Percentiles rank a stretch among this genome's conserved stretches.
phyloP scores from a whole-genome alignment of 1,284 basidiomycete genomes.

The Sporisorium iseilematis-ciliati region DNA sequence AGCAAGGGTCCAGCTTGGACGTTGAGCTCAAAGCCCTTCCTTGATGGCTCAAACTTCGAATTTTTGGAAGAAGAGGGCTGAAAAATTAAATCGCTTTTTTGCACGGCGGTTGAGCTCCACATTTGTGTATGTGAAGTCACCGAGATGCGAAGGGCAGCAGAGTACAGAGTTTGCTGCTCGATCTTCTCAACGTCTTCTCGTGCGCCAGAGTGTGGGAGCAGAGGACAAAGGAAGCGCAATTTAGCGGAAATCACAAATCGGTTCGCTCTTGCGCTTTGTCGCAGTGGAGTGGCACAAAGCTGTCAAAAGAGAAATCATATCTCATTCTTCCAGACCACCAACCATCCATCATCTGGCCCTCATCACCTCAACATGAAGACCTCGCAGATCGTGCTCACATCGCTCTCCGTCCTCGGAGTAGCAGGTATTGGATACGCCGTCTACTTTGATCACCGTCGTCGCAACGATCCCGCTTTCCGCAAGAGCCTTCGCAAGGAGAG shows the following conservation, averaged over 20 bases:
- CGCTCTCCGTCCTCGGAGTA: constrained; percentile 54
- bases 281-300: neutral
- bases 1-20: constrained; percentile 12
- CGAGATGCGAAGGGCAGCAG: constrained; percentile 1
- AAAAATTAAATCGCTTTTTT: constrained; percentile 1
- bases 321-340: neutral
- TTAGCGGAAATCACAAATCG: constrained; percentile 2
- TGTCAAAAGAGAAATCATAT: neutral
- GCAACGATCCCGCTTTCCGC: constrained; percentile 88
- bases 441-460: constrained; percentile 95
- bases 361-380: constrained; percentile 42
- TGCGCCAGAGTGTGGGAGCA: constrained; percentile 1
- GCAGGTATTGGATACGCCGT: constrained; percentile 65
- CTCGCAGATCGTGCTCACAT: constrained; percentile 47
- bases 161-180: neutral
- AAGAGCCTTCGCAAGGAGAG: constrained; percentile 84
- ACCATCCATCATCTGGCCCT: neutral
- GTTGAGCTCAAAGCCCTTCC: neutral
- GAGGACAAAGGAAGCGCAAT: neutral
- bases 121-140: constrained; percentile 16
- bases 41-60: too few relatives aligned
- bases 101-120: constrained; percentile 23
- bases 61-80: constrained; percentile 25
- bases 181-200: constrained; percentile 4
- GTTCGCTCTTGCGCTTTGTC: constrained; percentile 2